Conservation (phyloP, 164 flowering plant species). For the Kingdonia uniflora region DNA sequence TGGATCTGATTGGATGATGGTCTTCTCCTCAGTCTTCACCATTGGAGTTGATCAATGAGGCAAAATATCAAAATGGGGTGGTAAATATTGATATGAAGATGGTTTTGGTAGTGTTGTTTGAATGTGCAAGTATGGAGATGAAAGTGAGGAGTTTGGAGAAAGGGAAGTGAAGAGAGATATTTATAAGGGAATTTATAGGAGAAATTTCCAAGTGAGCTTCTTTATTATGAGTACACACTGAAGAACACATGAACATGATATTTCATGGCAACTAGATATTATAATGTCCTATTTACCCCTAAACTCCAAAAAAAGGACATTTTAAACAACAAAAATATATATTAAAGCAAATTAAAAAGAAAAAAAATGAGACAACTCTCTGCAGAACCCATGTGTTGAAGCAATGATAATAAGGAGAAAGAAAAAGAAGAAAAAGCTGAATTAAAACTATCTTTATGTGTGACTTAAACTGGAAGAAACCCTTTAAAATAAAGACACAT, state of each 20-base stretch:
- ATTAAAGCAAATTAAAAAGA: no score
- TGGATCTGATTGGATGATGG: conserved; percentile 17
- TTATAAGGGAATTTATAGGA: conserved; percentile 8
- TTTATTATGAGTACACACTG: neutral
- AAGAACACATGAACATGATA: conserved; percentile 12
- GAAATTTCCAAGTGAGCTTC: conserved; percentile 6
- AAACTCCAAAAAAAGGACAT: no score
- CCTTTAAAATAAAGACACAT: neutral
- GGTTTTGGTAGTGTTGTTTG: conserved; percentile 2
- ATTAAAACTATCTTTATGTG: conserved; percentile 5
- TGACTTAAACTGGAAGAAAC: conserved; percentile 8
- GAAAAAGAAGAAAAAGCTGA: conserved; percentile 7
- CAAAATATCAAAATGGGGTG: neutral
- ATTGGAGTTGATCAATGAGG: conserved; percentile 12
- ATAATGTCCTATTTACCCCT: neutral
- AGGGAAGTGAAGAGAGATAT: conserved; percentile 2
- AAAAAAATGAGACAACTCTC: no score
- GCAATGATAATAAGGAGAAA: conserved; percentile 1
- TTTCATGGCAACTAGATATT: conserved; percentile 28
- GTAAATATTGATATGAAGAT: neutral
- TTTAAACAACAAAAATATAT: no score
- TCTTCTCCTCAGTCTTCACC: conserved; percentile 35
- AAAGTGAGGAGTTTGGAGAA: neutral
- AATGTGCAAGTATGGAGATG: conserved; percentile 8
- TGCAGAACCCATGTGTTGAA: conserved; percentile 1